These are phyloP conservation scores for Colletotrichum acutatum DNA, from an alignment of 2,329 filamentous ascomycete species.

Conservation along the genomic window DNA sequence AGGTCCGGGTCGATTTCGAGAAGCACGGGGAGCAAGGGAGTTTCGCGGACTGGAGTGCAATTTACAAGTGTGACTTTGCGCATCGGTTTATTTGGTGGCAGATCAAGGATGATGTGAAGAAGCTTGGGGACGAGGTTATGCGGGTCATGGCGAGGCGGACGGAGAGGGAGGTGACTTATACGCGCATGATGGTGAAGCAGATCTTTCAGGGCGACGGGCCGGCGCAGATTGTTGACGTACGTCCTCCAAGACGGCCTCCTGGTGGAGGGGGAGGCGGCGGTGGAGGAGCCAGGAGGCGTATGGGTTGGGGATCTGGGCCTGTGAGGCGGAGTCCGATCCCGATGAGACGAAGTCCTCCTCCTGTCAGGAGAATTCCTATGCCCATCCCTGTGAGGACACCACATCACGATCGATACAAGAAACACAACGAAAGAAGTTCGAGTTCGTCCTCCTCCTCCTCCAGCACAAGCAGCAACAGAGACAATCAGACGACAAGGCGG, in stretches of 20 bases:
- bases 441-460: constrained; percentile 1
- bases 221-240: neutral
- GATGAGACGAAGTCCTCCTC: neutral
- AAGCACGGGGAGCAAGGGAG: constrained; percentile 20
- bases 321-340: neutral
- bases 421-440: neutral
- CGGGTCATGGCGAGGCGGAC: constrained; percentile 29
- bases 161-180: constrained; percentile 32
- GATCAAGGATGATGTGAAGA: constrained; percentile 28
- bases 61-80: constrained; percentile 31
- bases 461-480: neutral
- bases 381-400: neutral
- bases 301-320: neutral
- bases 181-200: constrained; percentile 27
- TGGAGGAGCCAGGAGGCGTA: constrained; percentile 4
- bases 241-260: neutral
- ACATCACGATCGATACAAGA: neutral
- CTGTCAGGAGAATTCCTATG: neutral
- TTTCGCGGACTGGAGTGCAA: constrained; percentile 29
- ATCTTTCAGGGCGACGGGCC: neutral
- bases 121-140: constrained; percentile 27
- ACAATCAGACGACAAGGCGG: neutral
- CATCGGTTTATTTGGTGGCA: constrained; percentile 35
- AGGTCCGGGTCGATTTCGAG: constrained; percentile 29
- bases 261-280: constrained; percentile 12